phyloP scores from a whole-genome alignment of 2,329 filamentous ascomycete species.

The Cercospora berteroae region DNA sequence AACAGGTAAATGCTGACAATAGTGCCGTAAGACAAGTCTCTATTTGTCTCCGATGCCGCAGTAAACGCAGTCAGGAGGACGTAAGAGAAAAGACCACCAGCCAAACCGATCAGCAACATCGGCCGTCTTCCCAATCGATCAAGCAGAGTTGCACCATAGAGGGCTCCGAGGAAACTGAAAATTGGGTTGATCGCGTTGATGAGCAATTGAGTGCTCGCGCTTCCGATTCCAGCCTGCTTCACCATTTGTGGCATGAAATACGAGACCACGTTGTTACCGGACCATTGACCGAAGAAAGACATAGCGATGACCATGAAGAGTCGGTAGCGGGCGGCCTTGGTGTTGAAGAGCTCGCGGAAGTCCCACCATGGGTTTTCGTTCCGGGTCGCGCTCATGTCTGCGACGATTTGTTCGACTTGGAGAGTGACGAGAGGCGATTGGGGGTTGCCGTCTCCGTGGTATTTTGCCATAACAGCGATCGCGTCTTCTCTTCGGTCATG shows the following conservation, averaged over 20 bases:
- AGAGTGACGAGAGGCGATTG: slow-evolving; percentile 37
- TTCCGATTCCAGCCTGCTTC: slow-evolving; percentile 40
- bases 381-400: slow-evolving; percentile 50
- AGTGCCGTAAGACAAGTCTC: slow-evolving; percentile 36
- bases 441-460: slow-evolving; percentile 53
- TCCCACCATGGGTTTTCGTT: slow-evolving; percentile 28
- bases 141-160: slow-evolving; percentile 40
- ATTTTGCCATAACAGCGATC: slow-evolving; percentile 56
- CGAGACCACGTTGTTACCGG: slow-evolving; percentile 41
- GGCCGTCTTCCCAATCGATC: slow-evolving; percentile 31
- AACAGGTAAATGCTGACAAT: slow-evolving; percentile 45
- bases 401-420: slow-evolving; percentile 40
- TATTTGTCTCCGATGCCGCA: slow-evolving; percentile 25
- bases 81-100: slow-evolving; percentile 39
- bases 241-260: slow-evolving; percentile 40
- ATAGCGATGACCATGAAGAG: slow-evolving; percentile 43
- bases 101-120: slow-evolving; percentile 41
- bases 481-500: slow-evolving; percentile 58
- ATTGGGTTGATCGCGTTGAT: slow-evolving; percentile 45
- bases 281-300: slow-evolving; percentile 45
- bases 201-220: slow-evolving; percentile 40
- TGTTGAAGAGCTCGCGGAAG: slow-evolving; percentile 48
- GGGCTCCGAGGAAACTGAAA: slow-evolving; percentile 39
- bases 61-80: slow-evolving; percentile 41
- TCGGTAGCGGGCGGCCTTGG: slow-evolving; percentile 52